Evolutionary conservation across 352 stramenopile species (phyloP).

Genomic region (Globisporangium cylindrosporum): DNA sequence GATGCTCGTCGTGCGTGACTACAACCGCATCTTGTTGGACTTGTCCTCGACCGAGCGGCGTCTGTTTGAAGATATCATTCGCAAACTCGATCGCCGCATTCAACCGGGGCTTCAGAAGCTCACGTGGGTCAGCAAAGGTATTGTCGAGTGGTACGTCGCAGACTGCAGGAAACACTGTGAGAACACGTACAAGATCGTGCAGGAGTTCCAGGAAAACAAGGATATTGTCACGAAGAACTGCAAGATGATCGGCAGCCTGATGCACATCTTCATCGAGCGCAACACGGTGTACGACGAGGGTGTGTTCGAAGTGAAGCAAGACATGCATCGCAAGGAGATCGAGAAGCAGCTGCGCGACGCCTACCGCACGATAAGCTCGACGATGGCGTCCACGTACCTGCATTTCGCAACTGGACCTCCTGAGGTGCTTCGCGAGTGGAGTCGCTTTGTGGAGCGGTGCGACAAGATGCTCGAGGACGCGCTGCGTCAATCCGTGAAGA

Average conservation of each 20-base stretch:
- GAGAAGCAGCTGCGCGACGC: slow-evolving; percentile 73
- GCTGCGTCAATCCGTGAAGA: slow-evolving; percentile 91
- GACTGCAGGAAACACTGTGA: slow-evolving; percentile 90
- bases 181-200: slow-evolving; percentile 85
- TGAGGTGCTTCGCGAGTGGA: slow-evolving; percentile 93
- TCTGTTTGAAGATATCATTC: slow-evolving; percentile 94
- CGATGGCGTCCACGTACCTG: slow-evolving; percentile 90
- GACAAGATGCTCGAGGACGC: slow-evolving; percentile 91
- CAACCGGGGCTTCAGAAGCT: slow-evolving; percentile 91
- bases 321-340: slow-evolving; percentile 82
- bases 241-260: slow-evolving; percentile 84
- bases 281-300: slow-evolving; percentile 93
- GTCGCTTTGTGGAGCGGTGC: slow-evolving; percentile 85
- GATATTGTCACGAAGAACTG: slow-evolving; percentile 86
- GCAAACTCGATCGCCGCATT: slow-evolving; percentile 91
- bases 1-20: slow-evolving; percentile 93
- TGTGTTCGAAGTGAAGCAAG: slow-evolving; percentile 91
- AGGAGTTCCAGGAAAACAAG: slow-evolving; percentile 89
- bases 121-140: slow-evolving; percentile 91
- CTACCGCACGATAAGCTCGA: slow-evolving; percentile 85
- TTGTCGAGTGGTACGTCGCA: slow-evolving; percentile 91
- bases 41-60: slow-evolving; percentile 87
- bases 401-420: slow-evolving; percentile 88
- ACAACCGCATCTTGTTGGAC: slow-evolving; percentile 94
- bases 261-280: slow-evolving; percentile 92